A percentile compares a stretch with the other conserved stretches of the same genome.
These are phyloP conservation scores for Beauveria scarabaeidicola DNA, from an alignment of 2,329 filamentous ascomycete species.

Conservation along the genomic window DNA sequence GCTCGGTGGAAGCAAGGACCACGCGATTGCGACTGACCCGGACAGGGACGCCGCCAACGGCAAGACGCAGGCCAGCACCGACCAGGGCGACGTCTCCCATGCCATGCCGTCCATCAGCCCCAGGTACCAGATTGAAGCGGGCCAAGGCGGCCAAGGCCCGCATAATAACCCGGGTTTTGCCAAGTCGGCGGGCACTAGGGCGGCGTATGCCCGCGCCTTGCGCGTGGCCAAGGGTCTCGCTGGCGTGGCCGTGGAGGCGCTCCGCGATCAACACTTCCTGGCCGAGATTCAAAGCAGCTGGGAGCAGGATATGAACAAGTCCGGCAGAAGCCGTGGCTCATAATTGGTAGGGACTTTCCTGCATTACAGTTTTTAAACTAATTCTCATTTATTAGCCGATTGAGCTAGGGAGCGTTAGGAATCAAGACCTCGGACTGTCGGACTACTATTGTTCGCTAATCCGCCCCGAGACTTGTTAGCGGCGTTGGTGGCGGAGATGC, in stretches of 20 bases:
- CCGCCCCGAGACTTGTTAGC: not conserved
- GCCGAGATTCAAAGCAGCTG: constrained; percentile 27
- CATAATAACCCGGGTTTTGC: constrained; percentile 49
- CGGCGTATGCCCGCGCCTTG: constrained; percentile 37
- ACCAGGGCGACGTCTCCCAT: constrained; percentile 52
- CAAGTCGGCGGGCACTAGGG: constrained; percentile 37
- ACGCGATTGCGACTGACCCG: constrained; percentile 24
- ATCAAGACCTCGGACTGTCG: not conserved
- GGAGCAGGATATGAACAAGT: constrained; percentile 9
- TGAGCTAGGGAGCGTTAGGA: not conserved
- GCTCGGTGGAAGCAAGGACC: constrained; percentile 17
- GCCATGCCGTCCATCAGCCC: constrained; percentile 46
- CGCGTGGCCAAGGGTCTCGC: constrained; percentile 40
- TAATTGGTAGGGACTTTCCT: not conserved
- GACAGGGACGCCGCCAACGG: constrained; percentile 34
- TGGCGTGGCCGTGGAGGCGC: constrained; percentile 38
- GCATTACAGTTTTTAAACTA: no score
- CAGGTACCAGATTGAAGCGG: constrained; percentile 38
- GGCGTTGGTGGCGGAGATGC: constrained; percentile 2
- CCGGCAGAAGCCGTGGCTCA: not conserved
- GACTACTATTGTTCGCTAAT: not conserved
- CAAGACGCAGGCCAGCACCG: constrained; percentile 44
- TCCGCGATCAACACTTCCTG: constrained; percentile 33
- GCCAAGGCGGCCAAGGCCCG: constrained; percentile 33
- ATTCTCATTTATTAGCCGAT: no score